These are phyloP conservation scores for Panicum miliaceum DNA, from an alignment of 176 grass and related monocot genomes.

Conservation along the genomic window DNA sequence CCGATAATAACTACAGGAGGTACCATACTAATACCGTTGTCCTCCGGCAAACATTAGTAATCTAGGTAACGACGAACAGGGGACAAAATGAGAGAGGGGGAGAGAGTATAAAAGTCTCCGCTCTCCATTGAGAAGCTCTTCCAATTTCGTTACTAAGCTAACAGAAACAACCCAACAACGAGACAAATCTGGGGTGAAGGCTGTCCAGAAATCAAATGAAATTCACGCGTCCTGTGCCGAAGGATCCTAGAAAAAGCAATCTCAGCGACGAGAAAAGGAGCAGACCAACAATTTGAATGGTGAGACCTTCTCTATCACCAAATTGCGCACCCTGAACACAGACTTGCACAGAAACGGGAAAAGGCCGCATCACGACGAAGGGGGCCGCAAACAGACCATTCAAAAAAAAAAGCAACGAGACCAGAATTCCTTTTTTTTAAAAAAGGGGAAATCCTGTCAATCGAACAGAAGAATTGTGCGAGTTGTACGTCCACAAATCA, in stretches of 20 bases:
- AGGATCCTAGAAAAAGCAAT: constrained; percentile 25
- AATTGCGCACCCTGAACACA: constrained; percentile 33
- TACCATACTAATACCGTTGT: background rate
- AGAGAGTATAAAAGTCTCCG: background rate
- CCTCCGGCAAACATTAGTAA: background rate
- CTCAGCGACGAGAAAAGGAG: background rate
- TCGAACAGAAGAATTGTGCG: background rate
- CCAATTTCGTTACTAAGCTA: background rate
- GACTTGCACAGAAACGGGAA: constrained; percentile 28
- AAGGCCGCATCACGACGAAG: background rate
- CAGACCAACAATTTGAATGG: background rate
- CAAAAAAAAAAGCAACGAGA: background rate
- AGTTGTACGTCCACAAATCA: background rate
- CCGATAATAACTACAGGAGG: background rate
- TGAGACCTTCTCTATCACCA: constrained; percentile 25
- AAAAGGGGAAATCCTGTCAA: background rate
- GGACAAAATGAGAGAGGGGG: background rate
- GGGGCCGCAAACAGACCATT: background rate
- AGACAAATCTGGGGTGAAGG: constrained; percentile 20
- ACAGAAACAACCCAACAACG: background rate
- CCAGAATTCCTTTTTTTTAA: background rate
- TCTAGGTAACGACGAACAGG: background rate
- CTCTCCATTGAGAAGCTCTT: background rate
- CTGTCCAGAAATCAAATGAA: background rate
- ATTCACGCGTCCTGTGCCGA: background rate